Evolutionary conservation across 2,329 filamentous ascomycete genomes (phyloP), one percentile per base, ranked within the genome.

Genomic region (Colletotrichum orchidophilum): DNA sequence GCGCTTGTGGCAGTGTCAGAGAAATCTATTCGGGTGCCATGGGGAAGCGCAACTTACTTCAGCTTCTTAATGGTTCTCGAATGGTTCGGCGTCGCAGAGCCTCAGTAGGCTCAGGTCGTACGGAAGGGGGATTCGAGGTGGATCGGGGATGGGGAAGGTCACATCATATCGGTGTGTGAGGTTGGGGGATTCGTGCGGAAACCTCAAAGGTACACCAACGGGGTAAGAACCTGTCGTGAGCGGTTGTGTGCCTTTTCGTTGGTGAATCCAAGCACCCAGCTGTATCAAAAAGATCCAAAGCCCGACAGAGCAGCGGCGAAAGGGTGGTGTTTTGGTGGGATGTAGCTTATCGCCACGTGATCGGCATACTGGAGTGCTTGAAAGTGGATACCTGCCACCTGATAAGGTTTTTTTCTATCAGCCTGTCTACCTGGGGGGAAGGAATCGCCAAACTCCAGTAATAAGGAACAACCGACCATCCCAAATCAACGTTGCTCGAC

Each of bases 111-210:
- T 74, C 73, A 68, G 71, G 63, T 73, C 63, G 67, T 71, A 66
- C 60, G 70, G 71, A 71, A 68, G 58, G 67, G 67, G 35, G 60
- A 57, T 73, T 74, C 71, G 70, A 66, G 71, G 50, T 73, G 26
- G 13, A 57, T 26, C 46, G 64, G 50, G 18, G 68, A 53, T 26
- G 39, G 68, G 63, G 24, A 72, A 64, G 50, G 57, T 74, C 73
- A 74, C 73, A 74, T 74, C 73, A 73, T 74, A 74, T 72, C 73
- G 73, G 67, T 55, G 42, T 60, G 27, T 18, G 39, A 68, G 39
- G 18, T 54, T 50, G 39, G 26, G 42, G 60, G 33, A 54, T 59
- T 39, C 52, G 42, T 54, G 58, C 54, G 24, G 58, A 50, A 59
- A 63, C 68, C 68, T 57, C 26, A 57, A 57, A 71, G 64, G 53